These are phyloP conservation scores for Pisolithus tinctorius DNA, from an alignment of 768 basidiomycete genomes.

Conservation along the genomic window DNA sequence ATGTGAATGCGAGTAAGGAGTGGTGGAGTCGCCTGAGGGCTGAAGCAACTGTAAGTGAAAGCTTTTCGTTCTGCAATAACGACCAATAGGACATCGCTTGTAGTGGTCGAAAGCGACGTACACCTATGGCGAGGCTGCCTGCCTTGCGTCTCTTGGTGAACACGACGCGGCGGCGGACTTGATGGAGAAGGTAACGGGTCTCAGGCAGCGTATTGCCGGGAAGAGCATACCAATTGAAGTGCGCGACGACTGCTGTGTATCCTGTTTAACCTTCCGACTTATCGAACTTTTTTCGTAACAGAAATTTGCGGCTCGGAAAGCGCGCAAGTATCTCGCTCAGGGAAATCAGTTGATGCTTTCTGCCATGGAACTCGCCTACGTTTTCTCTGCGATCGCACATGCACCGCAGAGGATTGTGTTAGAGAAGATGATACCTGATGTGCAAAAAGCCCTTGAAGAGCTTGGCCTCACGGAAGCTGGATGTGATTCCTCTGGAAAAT, in stretches of 20 bases:
- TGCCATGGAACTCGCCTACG: constrained; percentile 77
- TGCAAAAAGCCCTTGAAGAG: constrained; percentile 41
- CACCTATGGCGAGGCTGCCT: constrained; percentile 70
- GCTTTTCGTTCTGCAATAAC: background rate
- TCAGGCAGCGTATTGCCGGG: constrained; percentile 83
- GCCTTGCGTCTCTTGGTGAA: constrained; percentile 54
- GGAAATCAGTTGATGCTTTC: constrained; percentile 65
- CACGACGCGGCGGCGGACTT: constrained; percentile 52
- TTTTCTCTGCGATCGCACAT: constrained; percentile 70
- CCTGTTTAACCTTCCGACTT: background rate
- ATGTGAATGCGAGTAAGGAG: constrained; percentile 46
- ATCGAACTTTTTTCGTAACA: constrained; percentile 19
- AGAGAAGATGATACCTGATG: constrained; percentile 59
- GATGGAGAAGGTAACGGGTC: constrained; percentile 66
- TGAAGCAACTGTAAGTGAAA: constrained; percentile 55
- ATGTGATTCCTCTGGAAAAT: background rate
- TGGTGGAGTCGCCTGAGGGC: constrained; percentile 64
- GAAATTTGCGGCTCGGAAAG: constrained; percentile 86
- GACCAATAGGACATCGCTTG: background rate
- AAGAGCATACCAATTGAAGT: constrained; percentile 71
- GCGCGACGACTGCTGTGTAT: constrained; percentile 6
- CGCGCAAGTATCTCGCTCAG: constrained; percentile 77
- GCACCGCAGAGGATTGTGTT: constrained; percentile 62
- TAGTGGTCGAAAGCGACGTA: constrained; percentile 76
- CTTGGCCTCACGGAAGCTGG: constrained; percentile 22